Base-by-base conservation (phyloP, 805 yeast genomes). In the Ogataea salicorniae region DNA sequence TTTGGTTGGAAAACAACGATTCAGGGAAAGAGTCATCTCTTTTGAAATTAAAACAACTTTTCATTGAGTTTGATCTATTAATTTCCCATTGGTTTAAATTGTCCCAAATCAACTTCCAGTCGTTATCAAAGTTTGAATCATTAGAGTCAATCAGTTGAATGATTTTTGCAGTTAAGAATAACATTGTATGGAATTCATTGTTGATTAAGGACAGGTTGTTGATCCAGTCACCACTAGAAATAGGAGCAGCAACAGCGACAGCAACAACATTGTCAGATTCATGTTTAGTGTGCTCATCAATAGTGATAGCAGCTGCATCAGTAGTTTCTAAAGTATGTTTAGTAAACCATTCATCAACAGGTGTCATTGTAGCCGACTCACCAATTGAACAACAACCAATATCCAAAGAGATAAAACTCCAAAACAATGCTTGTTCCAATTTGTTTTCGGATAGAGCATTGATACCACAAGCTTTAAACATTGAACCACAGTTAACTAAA, bases 371-470 rank as follows among this genome's bases (percentile, higher is more conserved):
- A 2, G 53, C 18, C 2, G 38, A 26, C 9, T 70, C 73, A 15
- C 70, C 71, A 37, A 70, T 64, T 6, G 54, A 41, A 40, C 57
- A 54, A 15, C 45, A 51, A 4, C 59, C 67, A 8, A 72, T 62
- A 50, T 73, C 77, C 64, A 72, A 62, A 22, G 74, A 55, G 1
- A 71, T 71, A 56, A 72, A 70, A 42, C 69, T 66, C 78, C 77
- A 74, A 47, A 74, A 72, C 40, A 73, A 55, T 0, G 71, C 68
- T 46, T 73, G 53, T 41, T 68, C 69, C 18, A 71, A 59, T 18
- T 49, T 52, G 26, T 62, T 59, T 58, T 66, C 35, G 37, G 70
- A 59, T 39, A 67, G 62, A 1, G 74, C 76, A 51, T 68, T 58
- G 41, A 73, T 67, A 6, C 64, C 66, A 41, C 67, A 67, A 14